These are phyloP conservation scores for Ustilago nuda DNA, from an alignment of 1,284 basidiomycete genomes.

Conservation along the genomic window DNA sequence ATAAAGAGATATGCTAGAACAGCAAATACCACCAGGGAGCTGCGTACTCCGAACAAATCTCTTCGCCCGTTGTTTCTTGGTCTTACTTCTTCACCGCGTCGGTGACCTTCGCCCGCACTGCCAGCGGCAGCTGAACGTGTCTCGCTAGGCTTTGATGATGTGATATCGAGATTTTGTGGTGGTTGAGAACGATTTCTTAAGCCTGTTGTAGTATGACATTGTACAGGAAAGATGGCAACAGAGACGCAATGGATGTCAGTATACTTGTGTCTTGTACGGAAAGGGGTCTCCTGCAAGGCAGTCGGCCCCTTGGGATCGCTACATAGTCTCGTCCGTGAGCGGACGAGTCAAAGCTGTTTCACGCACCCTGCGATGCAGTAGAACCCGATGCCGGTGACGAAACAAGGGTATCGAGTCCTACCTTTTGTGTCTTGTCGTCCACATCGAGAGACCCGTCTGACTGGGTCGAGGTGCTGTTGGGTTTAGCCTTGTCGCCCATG, in stretches of 20 bases:
- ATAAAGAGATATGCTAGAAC: constrained; percentile 58
- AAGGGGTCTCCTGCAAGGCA: constrained; percentile 13
- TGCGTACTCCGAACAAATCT: constrained; percentile 45
- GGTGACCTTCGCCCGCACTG: not conserved
- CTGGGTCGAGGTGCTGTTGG: constrained; percentile 4
- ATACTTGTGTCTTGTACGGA: not conserved
- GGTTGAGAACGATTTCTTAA: constrained; percentile 18
- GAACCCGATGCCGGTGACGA: constrained; percentile 41
- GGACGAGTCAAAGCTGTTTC: not conserved
- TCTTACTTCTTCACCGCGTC: constrained; percentile 16
- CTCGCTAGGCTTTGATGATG: not conserved
- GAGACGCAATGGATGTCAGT: constrained; percentile 5
- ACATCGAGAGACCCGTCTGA: constrained; percentile 7
- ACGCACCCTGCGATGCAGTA: constrained; percentile 46
- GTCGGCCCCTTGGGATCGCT: constrained; percentile 4
- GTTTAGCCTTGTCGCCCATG: constrained; percentile 57
- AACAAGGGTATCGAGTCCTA: constrained; percentile 41
- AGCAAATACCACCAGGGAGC: constrained; percentile 49
- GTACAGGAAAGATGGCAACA: not conserved
- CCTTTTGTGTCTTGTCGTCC: constrained; percentile 36
- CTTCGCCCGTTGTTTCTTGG: constrained; percentile 24
- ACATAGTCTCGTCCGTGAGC: not conserved
- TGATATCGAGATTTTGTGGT: not conserved
- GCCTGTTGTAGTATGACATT: constrained; percentile 6
- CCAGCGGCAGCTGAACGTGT: not conserved